Percentiles rank a stretch among this genome's conserved stretches.
Evolutionary conservation across 352 stramenopile species (phyloP).

Genomic region (Globisporangium orthogonon): DNA sequence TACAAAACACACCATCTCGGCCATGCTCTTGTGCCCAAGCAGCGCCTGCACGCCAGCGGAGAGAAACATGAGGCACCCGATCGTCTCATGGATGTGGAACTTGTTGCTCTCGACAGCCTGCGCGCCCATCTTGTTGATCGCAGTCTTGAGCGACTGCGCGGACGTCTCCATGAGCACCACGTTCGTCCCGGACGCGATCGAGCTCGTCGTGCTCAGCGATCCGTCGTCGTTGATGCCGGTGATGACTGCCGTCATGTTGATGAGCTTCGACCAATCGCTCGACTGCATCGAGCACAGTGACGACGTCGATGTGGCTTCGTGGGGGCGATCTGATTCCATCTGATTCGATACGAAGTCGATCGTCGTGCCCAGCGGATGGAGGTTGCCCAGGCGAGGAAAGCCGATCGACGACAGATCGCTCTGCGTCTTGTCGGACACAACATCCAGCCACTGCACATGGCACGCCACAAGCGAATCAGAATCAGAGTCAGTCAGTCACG

Average conservation of each 20-base stretch:
- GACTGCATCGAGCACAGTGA: constrained; percentile 78
- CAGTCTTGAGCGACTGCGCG: constrained; percentile 67
- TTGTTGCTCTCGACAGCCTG: constrained; percentile 72
- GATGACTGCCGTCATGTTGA: constrained; percentile 85
- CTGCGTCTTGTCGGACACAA: constrained; percentile 68
- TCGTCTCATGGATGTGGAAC: constrained; percentile 78
- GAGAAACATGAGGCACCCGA: constrained; percentile 84
- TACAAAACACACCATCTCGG: constrained; percentile 67
- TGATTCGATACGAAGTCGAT: constrained; percentile 76
- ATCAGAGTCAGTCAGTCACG: neutral
- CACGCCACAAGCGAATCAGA: neutral
- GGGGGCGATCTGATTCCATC: constrained; percentile 53
- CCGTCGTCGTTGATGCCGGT: constrained; percentile 80
- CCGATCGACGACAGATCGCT: constrained; percentile 68
- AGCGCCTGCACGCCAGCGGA: constrained; percentile 81
- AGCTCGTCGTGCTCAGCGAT: constrained; percentile 77
- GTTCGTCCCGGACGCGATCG: constrained; percentile 64
- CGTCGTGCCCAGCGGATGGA: constrained; percentile 77
- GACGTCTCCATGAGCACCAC: constrained; percentile 88
- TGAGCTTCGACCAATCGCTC: constrained; percentile 73
- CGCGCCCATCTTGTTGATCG: constrained; percentile 84
- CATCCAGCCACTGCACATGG: constrained; percentile 59
- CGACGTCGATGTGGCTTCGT: constrained; percentile 40
- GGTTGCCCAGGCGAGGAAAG: constrained; percentile 75
- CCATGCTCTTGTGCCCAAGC: constrained; percentile 83